Conservation (phyloP, 805 yeast genomes). For the Cyberlindnera mrakii region DNA sequence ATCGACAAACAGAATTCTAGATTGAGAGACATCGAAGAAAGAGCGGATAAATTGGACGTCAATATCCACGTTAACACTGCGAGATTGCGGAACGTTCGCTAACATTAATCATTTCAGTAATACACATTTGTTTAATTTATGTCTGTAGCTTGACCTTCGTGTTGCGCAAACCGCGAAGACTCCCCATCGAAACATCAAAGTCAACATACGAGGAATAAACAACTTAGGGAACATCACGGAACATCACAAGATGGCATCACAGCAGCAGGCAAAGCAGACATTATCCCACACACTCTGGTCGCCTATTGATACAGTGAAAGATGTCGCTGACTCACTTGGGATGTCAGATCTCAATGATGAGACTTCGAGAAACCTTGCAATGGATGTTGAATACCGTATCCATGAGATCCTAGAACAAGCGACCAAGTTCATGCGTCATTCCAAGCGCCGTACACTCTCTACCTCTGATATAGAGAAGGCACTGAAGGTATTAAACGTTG, state of each 20-base stretch:
- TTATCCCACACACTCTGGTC: slow-evolving; percentile 93
- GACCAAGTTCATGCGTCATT: slow-evolving; percentile 90
- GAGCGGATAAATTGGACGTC: slow-evolving; percentile 79
- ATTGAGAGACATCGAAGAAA: slow-evolving; percentile 70
- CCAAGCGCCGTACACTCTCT: slow-evolving; percentile 74
- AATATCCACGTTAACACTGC: slow-evolving; percentile 74
- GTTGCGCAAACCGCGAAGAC: no score
- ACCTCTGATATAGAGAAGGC: slow-evolving; percentile 82
- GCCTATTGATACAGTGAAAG: slow-evolving; percentile 93
- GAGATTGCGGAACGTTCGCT: slow-evolving; percentile 41
- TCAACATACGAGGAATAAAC: background rate
- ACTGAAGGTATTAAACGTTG: slow-evolving; percentile 78
- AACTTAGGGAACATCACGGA: background rate
- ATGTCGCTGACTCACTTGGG: slow-evolving; percentile 91
- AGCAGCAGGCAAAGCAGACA: slow-evolving; percentile 32
- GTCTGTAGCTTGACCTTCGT: no score
- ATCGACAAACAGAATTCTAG: slow-evolving; percentile 73
- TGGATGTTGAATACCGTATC: slow-evolving; percentile 98
- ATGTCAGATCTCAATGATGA: slow-evolving; percentile 76
- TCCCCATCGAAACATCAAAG: background rate
- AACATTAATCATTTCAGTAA: background rate
- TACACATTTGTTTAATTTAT: no score
- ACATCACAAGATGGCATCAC: slow-evolving; percentile 4
- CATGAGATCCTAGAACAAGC: slow-evolving; percentile 96
- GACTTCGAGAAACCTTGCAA: slow-evolving; percentile 88